Base-by-base conservation (phyloP, 345 rosid species). In the Trapa bicornis region DNA sequence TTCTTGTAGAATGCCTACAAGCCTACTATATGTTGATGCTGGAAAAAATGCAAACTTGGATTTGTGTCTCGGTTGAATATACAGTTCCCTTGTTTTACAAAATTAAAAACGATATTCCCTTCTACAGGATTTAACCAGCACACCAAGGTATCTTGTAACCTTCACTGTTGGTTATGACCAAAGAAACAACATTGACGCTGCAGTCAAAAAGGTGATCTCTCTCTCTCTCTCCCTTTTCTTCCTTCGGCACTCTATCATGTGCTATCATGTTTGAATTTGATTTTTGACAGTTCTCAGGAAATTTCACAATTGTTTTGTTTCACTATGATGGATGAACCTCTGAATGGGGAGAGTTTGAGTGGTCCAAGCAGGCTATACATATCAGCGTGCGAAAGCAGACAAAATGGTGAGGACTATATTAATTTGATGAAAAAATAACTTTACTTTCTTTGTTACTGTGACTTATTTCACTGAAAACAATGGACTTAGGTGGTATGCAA, bases 301-400 rank as follows among this genome's bases (percentile, higher is more conserved):
- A 95, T 73, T 95, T 95, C 68, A 80, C 96, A 12, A 86, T 95
- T 70, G 78, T 95, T 71, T 84, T 95, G 72, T 95, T 95, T 80
- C 99, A 95, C 78, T 95, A 95, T 64, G 99, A 95, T 15, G 96
- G 99, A 4, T 86, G 70, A 32, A 83, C 89, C 68, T 84, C 85
- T 43, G 96, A 91, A 77, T 95, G 99, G 99, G 89, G 91, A 70
- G 96, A 91, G 73, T 95, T 87, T 79, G 99, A 91, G 85, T 95
- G 99, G 99, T 89, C 99, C 43, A 87, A 89, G 80, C 74, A 63
- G 73, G 99, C 96, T 68, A 86, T 95, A 72, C 99, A 95, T 76
- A 91, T 91, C 68, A 91, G 96, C 57, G 92, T 38, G 67, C 77
- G 70, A 61, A 95, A 80, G 83, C 99, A 95, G 78, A 87, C 99